Percentiles rank a stretch among this genome's conserved stretches.
Conservation (phyloP, 805 yeast species). For the Ogataea nonfermentans region DNA sequence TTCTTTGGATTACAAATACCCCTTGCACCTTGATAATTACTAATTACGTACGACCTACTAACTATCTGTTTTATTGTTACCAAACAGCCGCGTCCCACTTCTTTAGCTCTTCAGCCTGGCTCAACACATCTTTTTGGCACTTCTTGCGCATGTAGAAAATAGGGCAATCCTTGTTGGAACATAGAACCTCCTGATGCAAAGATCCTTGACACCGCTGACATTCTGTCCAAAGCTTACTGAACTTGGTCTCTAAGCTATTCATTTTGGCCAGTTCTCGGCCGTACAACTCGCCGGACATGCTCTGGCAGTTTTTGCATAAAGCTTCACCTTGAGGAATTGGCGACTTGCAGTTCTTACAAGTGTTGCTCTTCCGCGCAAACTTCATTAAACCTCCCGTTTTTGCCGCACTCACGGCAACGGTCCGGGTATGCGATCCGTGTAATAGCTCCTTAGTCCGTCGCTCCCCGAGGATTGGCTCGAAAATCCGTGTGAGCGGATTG, state of each 20-base stretch:
- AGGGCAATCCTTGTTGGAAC: slow-evolving; percentile 95
- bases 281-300: slow-evolving; percentile 72
- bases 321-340: slow-evolving; percentile 57
- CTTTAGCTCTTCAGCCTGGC: slow-evolving; percentile 54
- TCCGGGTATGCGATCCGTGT: slow-evolving; percentile 80
- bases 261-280: slow-evolving; percentile 78
- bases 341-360: slow-evolving; percentile 84
- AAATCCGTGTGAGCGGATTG: slow-evolving; percentile 89
- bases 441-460: slow-evolving; percentile 74
- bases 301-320: slow-evolving; percentile 75
- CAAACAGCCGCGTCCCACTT: slow-evolving; percentile 65
- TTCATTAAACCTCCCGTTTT: slow-evolving; percentile 82
- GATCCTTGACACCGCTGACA: slow-evolving; percentile 98
- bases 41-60: slow-evolving; percentile 1
- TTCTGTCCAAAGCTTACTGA: slow-evolving; percentile 92
- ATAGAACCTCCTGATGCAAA: slow-evolving; percentile 90
- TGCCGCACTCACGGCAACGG: slow-evolving; percentile 69
- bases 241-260: slow-evolving; percentile 76
- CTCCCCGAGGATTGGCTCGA: slow-evolving; percentile 93
- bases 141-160: slow-evolving; percentile 95
- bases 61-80: slow-evolving; percentile 30
- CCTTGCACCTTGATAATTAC: background rate
- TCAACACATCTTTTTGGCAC: slow-evolving; percentile 68
- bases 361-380: slow-evolving; percentile 84
- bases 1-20: background rate